These are phyloP conservation scores for Debaryomyces castellii DNA, from an alignment of 805 yeast genomes.

Conservation along the genomic window DNA sequence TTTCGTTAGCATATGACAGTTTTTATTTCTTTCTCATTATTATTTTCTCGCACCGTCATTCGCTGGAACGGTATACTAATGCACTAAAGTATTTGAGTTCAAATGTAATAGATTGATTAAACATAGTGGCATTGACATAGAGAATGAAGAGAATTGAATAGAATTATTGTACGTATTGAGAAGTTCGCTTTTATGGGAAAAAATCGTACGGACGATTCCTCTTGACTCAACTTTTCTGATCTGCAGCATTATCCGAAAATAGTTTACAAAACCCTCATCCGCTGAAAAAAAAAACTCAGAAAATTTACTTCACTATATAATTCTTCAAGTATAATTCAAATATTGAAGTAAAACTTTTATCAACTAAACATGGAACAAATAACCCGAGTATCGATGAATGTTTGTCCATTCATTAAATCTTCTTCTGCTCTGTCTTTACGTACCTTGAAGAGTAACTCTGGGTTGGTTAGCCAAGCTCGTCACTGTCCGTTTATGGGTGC, in stretches of 20 bases:
- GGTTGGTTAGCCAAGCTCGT: conserved; percentile 58
- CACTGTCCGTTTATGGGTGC: conserved; percentile 91
- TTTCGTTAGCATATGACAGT: background rate
- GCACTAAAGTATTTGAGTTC: no score
- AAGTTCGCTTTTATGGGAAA: background rate
- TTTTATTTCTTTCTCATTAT: background rate
- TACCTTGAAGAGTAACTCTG: conserved; percentile 45
- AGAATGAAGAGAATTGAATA: background rate
- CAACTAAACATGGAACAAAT: conserved; percentile 68
- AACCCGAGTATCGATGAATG: conserved; percentile 70
- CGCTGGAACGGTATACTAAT: no score
- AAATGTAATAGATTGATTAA: no score
- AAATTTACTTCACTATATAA: background rate
- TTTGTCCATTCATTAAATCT: conserved; percentile 81
- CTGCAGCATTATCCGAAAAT: background rate
- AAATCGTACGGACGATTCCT: background rate
- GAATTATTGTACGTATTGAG: background rate
- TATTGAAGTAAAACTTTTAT: background rate
- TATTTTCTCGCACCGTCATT: background rate
- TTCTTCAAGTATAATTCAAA: background rate
- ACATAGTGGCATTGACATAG: no score
- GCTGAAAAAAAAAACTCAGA: background rate
- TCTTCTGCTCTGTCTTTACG: conserved; percentile 61
- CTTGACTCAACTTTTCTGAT: background rate
- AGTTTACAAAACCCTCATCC: background rate